A percentile compares a stretch with the other conserved stretches of the same genome.
phyloP scores from a whole-genome alignment of 768 basidiomycete genomes.

The Lanmaoa pseudosensibilis region DNA sequence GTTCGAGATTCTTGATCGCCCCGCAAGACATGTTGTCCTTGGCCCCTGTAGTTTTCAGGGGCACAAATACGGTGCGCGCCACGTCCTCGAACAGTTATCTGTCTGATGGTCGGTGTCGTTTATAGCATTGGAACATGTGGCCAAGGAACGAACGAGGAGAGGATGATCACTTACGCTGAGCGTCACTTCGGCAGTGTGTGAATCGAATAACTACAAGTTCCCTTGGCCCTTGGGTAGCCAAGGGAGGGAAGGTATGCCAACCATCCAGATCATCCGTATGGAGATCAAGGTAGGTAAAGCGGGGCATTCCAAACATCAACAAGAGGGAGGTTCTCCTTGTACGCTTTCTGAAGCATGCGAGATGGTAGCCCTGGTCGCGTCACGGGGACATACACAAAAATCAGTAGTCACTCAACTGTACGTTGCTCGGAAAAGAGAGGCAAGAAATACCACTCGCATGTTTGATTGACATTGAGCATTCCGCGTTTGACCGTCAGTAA shows the following conservation, averaged over 20 bases:
- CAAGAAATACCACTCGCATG: constrained; percentile 32
- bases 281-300: background rate
- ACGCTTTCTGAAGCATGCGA: constrained; percentile 36
- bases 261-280: constrained; percentile 37
- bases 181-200: constrained; percentile 29
- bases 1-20: constrained; percentile 53
- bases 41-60: constrained; percentile 22
- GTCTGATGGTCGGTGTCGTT: constrained; percentile 38
- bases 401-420: constrained; percentile 32
- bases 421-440: background rate
- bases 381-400: constrained; percentile 35
- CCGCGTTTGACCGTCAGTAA: constrained; percentile 51
- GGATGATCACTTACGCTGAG: constrained; percentile 33
- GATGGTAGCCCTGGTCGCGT: constrained; percentile 37
- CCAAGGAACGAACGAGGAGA: constrained; percentile 45
- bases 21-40: constrained; percentile 38
- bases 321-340: constrained; percentile 31
- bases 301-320: constrained; percentile 7
- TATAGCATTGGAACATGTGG: too few relatives aligned
- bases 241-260: constrained; percentile 36
- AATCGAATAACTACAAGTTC: constrained; percentile 36
- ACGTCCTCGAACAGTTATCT: constrained; percentile 42
- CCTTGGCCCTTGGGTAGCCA: constrained; percentile 34
- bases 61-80: constrained; percentile 49
- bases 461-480: constrained; percentile 49